Evolutionary conservation across 768 basidiomycete genomes (phyloP).

Genomic region (Lentinula guzmanii): DNA sequence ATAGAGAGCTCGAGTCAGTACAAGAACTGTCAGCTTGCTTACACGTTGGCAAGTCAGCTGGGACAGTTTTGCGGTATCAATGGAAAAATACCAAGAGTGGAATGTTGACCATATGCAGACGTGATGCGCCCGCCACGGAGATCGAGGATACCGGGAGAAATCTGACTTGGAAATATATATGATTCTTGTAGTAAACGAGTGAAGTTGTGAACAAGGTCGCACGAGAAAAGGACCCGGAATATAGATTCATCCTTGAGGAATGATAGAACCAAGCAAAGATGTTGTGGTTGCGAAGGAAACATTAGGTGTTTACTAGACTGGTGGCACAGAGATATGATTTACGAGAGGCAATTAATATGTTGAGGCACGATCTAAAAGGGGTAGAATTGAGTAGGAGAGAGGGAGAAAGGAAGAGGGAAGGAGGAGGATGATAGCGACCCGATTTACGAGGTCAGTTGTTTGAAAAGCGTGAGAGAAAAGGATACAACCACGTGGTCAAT

Average conservation of each 20-base stretch:
- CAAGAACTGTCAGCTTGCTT: not conserved
- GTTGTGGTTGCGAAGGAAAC: constrained; percentile 1
- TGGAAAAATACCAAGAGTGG: not conserved
- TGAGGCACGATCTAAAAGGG: not conserved
- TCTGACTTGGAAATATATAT: not conserved
- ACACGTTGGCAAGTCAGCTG: not conserved
- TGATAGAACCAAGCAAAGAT: not conserved
- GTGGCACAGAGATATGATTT: not conserved
- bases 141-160: not conserved
- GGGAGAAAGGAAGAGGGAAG: not conserved
- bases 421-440: not conserved
- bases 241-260: not conserved
- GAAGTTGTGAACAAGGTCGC: not conserved
- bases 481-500: not conserved
- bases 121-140: constrained; percentile 4
- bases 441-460: not conserved
- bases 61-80: not conserved
- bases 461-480: not conserved
- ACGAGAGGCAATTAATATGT: not conserved
- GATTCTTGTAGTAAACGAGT: no score
- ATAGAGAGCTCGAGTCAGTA: no score
- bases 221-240: not conserved
- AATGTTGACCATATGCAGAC: not conserved
- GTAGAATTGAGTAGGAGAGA: not conserved
- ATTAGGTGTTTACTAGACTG: not conserved